Conservation (phyloP, 768 basidiomycete species). For the Amanita phalloides region DNA sequence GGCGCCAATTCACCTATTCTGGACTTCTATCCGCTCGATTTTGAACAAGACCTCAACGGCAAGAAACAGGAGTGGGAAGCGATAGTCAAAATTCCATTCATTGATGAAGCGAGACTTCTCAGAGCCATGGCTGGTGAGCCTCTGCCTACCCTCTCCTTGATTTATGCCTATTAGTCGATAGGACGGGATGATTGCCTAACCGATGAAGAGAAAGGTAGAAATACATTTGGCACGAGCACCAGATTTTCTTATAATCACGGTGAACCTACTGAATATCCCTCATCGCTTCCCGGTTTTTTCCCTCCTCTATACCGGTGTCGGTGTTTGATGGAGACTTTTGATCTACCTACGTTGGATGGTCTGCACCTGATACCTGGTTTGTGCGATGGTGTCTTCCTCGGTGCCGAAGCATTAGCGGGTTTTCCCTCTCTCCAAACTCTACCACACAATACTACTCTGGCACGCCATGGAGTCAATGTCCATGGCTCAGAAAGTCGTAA, state of each 20-base stretch:
- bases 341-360: constrained; percentile 81
- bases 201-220: constrained; percentile 63
- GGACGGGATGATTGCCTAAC: constrained; percentile 74
- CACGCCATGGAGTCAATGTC: constrained; percentile 85
- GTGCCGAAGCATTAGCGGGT: constrained; percentile 79
- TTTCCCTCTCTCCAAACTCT: constrained; percentile 94
- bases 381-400: constrained; percentile 80
- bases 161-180: constrained; percentile 17
- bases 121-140: constrained; percentile 70
- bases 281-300: constrained; percentile 92
- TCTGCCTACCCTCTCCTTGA: neutral
- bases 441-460: constrained; percentile 65
- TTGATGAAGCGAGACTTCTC: constrained; percentile 70
- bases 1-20: constrained; percentile 76
- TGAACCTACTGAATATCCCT: constrained; percentile 68
- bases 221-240: constrained; percentile 70
- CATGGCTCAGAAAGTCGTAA: constrained; percentile 86
- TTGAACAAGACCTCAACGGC: constrained; percentile 91
- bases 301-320: constrained; percentile 74
- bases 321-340: constrained; percentile 73
- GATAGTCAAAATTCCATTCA: constrained; percentile 97
- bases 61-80: constrained; percentile 99
- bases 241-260: constrained; percentile 62
- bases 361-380: constrained; percentile 81
- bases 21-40: constrained; percentile 90